Percentiles rank a stretch among this genome's conserved stretches.
phyloP scores from a whole-genome alignment of 139 green algal species.

The Ettlia oleoabundans region DNA sequence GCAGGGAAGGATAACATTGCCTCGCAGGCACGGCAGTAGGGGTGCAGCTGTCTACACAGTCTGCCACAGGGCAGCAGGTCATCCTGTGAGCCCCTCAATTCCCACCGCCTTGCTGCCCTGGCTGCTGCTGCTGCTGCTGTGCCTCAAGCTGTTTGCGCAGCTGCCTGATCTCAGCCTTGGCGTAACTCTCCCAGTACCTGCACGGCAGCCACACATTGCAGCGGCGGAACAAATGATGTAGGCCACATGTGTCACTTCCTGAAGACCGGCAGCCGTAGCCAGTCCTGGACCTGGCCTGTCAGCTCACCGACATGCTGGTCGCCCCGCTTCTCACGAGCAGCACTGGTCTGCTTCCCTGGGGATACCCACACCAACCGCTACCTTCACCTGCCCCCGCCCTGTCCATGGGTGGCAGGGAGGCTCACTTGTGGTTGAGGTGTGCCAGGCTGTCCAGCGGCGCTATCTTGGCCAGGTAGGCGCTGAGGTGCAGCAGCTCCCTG shows the following conservation, averaged over 20 bases:
- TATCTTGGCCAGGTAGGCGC: slow-evolving; percentile 83
- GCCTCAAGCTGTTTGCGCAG: slow-evolving; percentile 20
- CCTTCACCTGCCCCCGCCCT: neutral
- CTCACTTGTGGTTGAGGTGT: slow-evolving; percentile 77
- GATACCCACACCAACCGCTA: too few species aligned
- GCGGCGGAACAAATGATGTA: neutral
- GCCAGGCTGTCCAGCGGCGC: slow-evolving; percentile 65
- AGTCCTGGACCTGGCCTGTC: too few species aligned
- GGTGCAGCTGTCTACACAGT: too few species aligned
- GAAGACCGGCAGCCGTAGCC: too few species aligned
- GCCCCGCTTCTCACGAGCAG: too few species aligned
- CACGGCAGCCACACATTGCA: neutral
- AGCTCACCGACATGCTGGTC: too few species aligned
- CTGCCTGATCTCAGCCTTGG: slow-evolving; percentile 19
- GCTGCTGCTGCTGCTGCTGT: slow-evolving; percentile 5
- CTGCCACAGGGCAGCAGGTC: too few species aligned
- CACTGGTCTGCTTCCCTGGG: too few species aligned
- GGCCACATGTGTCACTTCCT: neutral
- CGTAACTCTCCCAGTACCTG: slow-evolving; percentile 31
- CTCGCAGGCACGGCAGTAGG: too few species aligned
- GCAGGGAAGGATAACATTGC: too few species aligned
- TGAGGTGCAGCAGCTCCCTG: slow-evolving; percentile 86
- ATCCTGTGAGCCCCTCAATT: too few species aligned
- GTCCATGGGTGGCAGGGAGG: too few species aligned
- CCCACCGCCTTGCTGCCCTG: neutral